phyloP scores from a whole-genome alignment of 495 filamentous ascomycete species.

The Penicillium alfredii region DNA sequence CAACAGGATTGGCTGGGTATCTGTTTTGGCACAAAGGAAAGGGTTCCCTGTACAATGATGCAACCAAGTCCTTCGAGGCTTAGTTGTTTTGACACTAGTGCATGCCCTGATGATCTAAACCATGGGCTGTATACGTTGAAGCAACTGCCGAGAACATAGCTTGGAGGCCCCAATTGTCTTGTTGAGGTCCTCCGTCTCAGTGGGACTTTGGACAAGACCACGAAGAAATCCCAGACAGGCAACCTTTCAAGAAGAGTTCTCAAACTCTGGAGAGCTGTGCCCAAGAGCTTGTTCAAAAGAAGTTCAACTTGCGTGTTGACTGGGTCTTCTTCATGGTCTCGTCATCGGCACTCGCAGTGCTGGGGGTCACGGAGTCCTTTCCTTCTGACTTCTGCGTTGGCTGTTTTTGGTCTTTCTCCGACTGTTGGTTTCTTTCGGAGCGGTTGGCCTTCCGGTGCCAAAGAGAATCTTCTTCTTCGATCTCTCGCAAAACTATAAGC shows the following conservation, averaged over 20 bases:
- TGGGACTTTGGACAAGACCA: too few relatives aligned
- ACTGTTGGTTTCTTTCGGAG: constrained; percentile 4
- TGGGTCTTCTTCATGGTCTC: constrained; percentile 11
- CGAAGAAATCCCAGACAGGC: too few relatives aligned
- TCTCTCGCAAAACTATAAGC: constrained; percentile 64
- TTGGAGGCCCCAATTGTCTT: too few relatives aligned
- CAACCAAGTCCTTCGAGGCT: too few relatives aligned
- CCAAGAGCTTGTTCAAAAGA: constrained; percentile 21
- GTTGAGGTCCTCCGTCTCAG: too few relatives aligned
- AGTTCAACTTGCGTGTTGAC: constrained; percentile 28
- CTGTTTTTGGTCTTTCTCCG: constrained; percentile 8
- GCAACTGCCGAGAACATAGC: too few relatives aligned
- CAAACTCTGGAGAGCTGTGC: too few relatives aligned
- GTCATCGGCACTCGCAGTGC: constrained; percentile 8
- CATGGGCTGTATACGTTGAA: too few relatives aligned
- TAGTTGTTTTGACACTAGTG: too few relatives aligned
- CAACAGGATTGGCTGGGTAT: constrained; percentile 5
- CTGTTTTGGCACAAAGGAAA: constrained; percentile 1
- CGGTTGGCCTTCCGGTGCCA: constrained; percentile 44
- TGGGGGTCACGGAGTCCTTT: constrained; percentile 15
- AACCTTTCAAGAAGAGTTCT: too few relatives aligned
- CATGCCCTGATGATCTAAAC: too few relatives aligned
- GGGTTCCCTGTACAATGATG: constrained; percentile 10
- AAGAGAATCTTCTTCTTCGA: constrained; percentile 68
- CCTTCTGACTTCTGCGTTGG: constrained; percentile 4